phyloP scores from a whole-genome alignment of 2,329 filamentous ascomycete genomes.

The Trichoderma arundinaceum region DNA sequence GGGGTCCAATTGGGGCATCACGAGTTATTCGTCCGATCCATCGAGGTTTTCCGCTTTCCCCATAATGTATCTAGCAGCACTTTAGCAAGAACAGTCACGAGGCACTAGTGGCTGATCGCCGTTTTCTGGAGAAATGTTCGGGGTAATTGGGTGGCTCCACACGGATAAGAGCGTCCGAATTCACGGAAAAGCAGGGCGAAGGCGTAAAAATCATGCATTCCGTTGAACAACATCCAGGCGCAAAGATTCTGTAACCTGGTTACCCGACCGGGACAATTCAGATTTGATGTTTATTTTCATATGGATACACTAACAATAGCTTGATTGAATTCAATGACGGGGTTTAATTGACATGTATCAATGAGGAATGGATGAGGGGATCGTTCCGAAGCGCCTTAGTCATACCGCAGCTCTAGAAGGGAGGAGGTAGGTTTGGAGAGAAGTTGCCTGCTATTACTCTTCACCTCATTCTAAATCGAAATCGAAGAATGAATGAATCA shows the following conservation, averaged over 20 bases:
- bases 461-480: neutral
- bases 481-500: no score
- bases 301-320: neutral
- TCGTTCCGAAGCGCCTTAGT: neutral
- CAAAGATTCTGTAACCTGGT: neutral
- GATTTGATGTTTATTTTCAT: neutral
- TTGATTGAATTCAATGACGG: neutral
- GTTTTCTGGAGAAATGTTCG: conserved; percentile 28
- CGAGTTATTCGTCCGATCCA: conserved; percentile 5
- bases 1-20: conserved; percentile 12
- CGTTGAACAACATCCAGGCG: neutral
- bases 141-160: conserved; percentile 10
- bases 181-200: conserved; percentile 20
- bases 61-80: neutral
- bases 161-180: conserved; percentile 20
- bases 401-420: neutral
- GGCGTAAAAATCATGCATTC: neutral
- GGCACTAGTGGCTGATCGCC: conserved; percentile 11
- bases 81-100: conserved; percentile 6
- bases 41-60: conserved; percentile 13
- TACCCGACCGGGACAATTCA: conserved; percentile 1
- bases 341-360: neutral
- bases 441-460: neutral
- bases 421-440: neutral
- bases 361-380: neutral